Evolutionary conservation across 2,329 filamentous ascomycete genomes (phyloP).

Genomic region (Myriosclerotinia duriaeana): DNA sequence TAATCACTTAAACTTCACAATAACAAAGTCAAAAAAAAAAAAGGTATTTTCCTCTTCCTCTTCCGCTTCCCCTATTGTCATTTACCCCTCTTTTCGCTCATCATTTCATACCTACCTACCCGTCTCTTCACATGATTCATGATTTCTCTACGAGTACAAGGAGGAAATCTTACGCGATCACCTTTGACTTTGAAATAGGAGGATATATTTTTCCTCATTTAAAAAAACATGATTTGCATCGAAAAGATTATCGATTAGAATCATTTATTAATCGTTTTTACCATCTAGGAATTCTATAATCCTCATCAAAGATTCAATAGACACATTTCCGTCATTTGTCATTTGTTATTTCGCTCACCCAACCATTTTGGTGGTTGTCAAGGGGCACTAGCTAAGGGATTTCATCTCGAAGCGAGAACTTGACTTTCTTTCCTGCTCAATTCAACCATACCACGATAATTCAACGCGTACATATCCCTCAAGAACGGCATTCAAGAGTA

Average conservation of each 20-base stretch:
- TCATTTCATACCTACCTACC: neutral
- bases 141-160: constrained; percentile 3
- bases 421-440: constrained; percentile 26
- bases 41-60: constrained; percentile 5
- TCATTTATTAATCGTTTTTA: neutral
- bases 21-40: neutral
- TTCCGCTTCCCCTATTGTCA: neutral
- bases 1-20: neutral
- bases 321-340: neutral
- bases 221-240: neutral
- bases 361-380: constrained; percentile 16
- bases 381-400: constrained; percentile 25
- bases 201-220: constrained; percentile 2
- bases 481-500: constrained; percentile 27
- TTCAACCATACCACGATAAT: constrained; percentile 22
- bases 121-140: constrained; percentile 12
- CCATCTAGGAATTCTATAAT: neutral
- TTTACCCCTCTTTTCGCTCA: constrained; percentile 4
- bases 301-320: neutral
- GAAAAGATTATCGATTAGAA: neutral
- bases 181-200: constrained; percentile 14
- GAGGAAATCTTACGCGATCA: constrained; percentile 20
- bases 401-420: constrained; percentile 26
- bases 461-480: constrained; percentile 29
- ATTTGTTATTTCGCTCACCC: constrained; percentile 14